Evolutionary conservation across 1,284 basidiomycete species (phyloP), one percentile per base, ranked within the genome.

Genomic region (Cryptococcus sp.): DNA sequence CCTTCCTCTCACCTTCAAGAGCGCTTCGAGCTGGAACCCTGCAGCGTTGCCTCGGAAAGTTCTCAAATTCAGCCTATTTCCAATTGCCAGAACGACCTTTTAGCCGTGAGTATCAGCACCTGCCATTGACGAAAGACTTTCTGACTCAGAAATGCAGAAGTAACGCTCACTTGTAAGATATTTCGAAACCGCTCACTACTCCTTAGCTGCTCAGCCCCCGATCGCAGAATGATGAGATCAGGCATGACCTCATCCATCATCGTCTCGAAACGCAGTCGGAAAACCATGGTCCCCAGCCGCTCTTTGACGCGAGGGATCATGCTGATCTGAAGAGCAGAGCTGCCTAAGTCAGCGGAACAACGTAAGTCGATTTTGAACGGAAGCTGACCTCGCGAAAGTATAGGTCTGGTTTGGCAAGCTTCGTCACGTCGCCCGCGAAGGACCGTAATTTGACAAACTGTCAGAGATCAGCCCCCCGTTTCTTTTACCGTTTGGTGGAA

Each of bases 161-260:
- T n/a, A 13, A 57, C 79, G 65, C 29, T 34, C 50, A 88, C 89
- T 79, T 86, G 84, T 10, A 95, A 77, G 0, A 89, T 83, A 50
- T 81, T 80, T 75, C 85, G 88, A 76, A 94, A 88, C 64, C 83
- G 85, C 11, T 63, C 61, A 5, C 89, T 91, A 0, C 77, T 73
- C n/a, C 83, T 84, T n/a, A 95, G 74, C 70, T 95, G 89, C 26
- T 80, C 81, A 39, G 85, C 87, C 0, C 91, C 91, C 59, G 84
- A 83, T 49, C 86, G 83, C n/a, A 95, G 72, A 17, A 86, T 86
- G 63, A 87, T 84, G 15, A 95, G 74, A 62, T 95, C 91, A 0
- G 90, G 91, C 39, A 88, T 84, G 43, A 90, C 83, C 78, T 95
- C 93, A 59, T 87, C 89, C 39, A 93, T 81, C 37, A 92, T 89